Evolutionary conservation across 192 early-diverging fungal genomes (phyloP).

Genomic region (Rhizophagus sp.): DNA sequence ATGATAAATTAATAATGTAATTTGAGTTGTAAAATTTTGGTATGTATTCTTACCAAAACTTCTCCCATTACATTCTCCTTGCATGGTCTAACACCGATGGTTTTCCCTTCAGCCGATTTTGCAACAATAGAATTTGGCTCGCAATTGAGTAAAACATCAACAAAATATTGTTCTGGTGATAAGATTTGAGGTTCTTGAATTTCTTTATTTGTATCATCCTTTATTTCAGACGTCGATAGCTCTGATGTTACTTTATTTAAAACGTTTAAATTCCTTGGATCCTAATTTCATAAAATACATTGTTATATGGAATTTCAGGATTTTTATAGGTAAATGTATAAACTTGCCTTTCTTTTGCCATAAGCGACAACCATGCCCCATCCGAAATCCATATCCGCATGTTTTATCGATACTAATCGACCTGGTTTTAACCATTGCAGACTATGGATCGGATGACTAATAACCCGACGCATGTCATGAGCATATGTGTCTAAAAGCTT

Average conservation of each 20-base stretch:
- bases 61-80: conserved; percentile 53
- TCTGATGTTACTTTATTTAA: background rate
- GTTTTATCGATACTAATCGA: conserved; percentile 67
- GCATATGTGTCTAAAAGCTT: conserved; percentile 66
- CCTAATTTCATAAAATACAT: background rate
- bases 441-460: conserved; percentile 79
- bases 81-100: conserved; percentile 56
- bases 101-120: conserved; percentile 48
- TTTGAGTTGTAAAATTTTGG: background rate
- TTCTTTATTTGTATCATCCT: background rate
- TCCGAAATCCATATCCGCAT: conserved; percentile 78
- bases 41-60: conserved; percentile 33
- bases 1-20: background rate
- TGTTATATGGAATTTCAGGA: background rate
- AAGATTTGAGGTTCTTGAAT: background rate
- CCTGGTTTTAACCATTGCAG: conserved; percentile 87
- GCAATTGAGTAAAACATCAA: conserved; percentile 88
- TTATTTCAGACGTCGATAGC: background rate
- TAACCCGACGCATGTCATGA: conserved; percentile 70
- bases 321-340: background rate
- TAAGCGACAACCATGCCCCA: conserved; percentile 89
- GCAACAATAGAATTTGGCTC: conserved; percentile 56
- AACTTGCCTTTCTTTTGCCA: conserved; percentile 47
- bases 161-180: conserved; percentile 55
- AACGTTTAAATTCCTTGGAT: background rate